A percentile compares a stretch with the other conserved stretches of the same genome.
Conservation (phyloP, 768 basidiomycete species). For the Agaricus sinodeliciosus region DNA sequence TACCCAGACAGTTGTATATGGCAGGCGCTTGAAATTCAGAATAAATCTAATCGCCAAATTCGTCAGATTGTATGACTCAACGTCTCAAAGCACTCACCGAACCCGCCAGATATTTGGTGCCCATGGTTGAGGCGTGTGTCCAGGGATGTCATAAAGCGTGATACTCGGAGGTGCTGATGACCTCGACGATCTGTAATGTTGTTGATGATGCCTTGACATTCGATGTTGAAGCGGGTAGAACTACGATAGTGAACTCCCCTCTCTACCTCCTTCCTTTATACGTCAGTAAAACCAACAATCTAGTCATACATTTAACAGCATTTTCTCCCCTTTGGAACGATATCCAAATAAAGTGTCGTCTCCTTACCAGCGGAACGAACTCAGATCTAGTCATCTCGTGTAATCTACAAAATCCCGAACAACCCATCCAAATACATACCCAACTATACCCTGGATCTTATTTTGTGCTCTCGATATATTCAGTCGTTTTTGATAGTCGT, state of each 20-base stretch:
- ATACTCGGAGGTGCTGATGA: conserved; percentile 35
- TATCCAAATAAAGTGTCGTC: not conserved
- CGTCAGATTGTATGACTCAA: not conserved
- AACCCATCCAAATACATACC: too few species aligned
- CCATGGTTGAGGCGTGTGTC: conserved; percentile 61
- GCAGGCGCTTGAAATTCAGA: conserved; percentile 71
- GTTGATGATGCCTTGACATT: conserved; percentile 10
- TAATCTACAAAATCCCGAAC: not conserved
- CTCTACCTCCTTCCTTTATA: not conserved
- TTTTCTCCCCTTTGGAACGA: not conserved
- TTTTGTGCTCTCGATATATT: too few species aligned
- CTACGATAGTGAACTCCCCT: not conserved
- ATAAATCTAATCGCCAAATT: conserved; percentile 41
- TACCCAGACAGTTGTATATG: conserved; percentile 64
- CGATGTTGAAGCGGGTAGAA: not conserved
- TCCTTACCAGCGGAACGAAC: not conserved
- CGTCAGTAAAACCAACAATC: not conserved
- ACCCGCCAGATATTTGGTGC: conserved; percentile 73
- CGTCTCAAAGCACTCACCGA: conserved; percentile 31
- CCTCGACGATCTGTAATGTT: not conserved
- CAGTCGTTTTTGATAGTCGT: not conserved
- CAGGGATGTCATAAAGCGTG: conserved; percentile 61
- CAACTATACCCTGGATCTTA: too few species aligned
- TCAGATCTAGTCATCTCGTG: conserved; percentile 9
- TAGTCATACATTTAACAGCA: conserved; percentile 4